These are phyloP conservation scores for Murraya koenigii DNA, from an alignment of 345 rosid species.

Conservation along the genomic window DNA sequence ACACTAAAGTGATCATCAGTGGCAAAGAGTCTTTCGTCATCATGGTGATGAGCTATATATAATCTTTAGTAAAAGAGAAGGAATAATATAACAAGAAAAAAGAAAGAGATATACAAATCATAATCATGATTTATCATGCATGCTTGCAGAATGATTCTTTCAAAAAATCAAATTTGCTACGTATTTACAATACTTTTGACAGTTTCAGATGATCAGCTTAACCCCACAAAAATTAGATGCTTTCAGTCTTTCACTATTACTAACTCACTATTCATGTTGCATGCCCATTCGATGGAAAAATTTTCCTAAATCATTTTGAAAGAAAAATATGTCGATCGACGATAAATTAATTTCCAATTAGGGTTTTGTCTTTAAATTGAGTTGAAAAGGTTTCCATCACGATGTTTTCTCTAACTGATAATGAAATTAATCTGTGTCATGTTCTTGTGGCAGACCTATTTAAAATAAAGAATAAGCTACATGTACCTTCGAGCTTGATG, in stretches of 20 bases:
- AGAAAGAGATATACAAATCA: slow-evolving; percentile 11
- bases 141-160: slow-evolving; percentile 9
- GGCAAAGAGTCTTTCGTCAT: slow-evolving; percentile 43
- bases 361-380: not conserved
- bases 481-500: slow-evolving; percentile 34
- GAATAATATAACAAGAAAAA: not conserved
- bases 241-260: not conserved
- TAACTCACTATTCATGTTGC: not conserved
- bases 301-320: not conserved
- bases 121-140: not conserved
- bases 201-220: not conserved
- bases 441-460: not conserved
- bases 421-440: not conserved
- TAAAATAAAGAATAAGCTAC: too few species aligned
- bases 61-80: slow-evolving; percentile 24
- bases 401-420: not conserved
- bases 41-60: slow-evolving; percentile 13
- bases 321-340: too few species aligned
- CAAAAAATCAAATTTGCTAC: slow-evolving; percentile 8
- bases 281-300: not conserved
- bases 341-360: not conserved
- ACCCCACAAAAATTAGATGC: not conserved
- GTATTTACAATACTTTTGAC: not conserved
- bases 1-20: slow-evolving; percentile 23
- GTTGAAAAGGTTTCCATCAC: not conserved